A percentile compares a stretch with the other conserved stretches of the same genome.
These are phyloP conservation scores for Seminavis robusta DNA, from an alignment of 108 stramenopile genomes.

Conservation along the genomic window DNA sequence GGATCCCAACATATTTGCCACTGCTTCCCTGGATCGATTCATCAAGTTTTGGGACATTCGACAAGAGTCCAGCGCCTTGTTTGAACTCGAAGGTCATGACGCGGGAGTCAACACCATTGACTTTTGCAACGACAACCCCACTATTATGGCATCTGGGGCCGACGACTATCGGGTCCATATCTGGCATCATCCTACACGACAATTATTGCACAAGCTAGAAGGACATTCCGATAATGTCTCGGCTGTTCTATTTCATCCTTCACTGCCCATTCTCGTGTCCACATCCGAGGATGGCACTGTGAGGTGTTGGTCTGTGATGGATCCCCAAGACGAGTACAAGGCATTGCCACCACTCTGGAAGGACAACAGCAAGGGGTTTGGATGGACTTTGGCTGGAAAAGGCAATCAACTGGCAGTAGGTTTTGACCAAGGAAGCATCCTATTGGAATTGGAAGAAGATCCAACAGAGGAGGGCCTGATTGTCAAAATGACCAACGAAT, in stretches of 20 bases:
- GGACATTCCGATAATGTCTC: constrained; percentile 86
- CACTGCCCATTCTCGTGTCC: constrained; percentile 80
- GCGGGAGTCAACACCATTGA: too few species aligned
- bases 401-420: constrained; percentile 87
- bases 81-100: too few species aligned
- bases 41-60: too few species aligned
- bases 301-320: constrained; percentile 79
- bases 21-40: too few species aligned
- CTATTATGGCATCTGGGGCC: background rate
- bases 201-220: constrained; percentile 83
- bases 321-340: constrained; percentile 88
- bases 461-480: too few species aligned
- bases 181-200: constrained; percentile 28
- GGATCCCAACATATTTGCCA: background rate
- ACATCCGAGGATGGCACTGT: constrained; percentile 89
- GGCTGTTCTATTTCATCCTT: constrained; percentile 83
- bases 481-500: too few species aligned
- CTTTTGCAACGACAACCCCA: too few species aligned
- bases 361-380: constrained; percentile 83
- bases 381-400: constrained; percentile 77
- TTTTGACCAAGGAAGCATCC: constrained; percentile 88
- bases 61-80: too few species aligned
- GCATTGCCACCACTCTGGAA: constrained; percentile 30
- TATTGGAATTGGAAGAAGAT: constrained; percentile 83
- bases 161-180: background rate